A percentile compares a stretch with the other conserved stretches of the same genome.
These are phyloP conservation scores for Coemansia sp. DNA, from an alignment of 192 early-diverging fungal species.

Conservation along the genomic window DNA sequence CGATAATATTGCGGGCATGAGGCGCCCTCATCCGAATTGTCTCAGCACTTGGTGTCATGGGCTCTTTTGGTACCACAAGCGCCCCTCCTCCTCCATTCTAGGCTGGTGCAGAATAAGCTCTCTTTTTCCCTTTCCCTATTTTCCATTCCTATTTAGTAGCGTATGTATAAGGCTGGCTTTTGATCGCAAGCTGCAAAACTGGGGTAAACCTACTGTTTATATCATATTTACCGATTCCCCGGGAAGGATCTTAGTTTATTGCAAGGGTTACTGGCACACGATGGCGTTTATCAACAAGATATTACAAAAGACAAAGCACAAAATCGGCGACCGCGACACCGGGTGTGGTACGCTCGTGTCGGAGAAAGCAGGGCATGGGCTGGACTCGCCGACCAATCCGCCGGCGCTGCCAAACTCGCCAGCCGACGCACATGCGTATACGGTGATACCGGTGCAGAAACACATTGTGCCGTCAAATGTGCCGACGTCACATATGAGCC, in stretches of 20 bases:
- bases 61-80: neutral
- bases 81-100: conserved; percentile 2
- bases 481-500: conserved; percentile 36
- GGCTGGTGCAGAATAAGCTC: neutral
- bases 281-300: conserved; percentile 61
- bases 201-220: neutral
- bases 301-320: conserved; percentile 57
- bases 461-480: conserved; percentile 53
- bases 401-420: conserved; percentile 21
- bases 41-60: neutral
- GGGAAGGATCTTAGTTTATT: neutral
- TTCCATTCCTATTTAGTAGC: conserved; percentile 8
- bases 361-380: conserved; percentile 18
- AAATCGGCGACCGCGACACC: conserved; percentile 45
- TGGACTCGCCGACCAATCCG: conserved; percentile 44
- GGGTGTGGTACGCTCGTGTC: neutral
- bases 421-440: conserved; percentile 13
- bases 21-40: conserved; percentile 7
- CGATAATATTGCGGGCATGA: neutral
- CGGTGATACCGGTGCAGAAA: conserved; percentile 27
- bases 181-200: neutral
- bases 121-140: conserved; percentile 4
- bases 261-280: neutral
- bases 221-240: neutral
- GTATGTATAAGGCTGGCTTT: neutral